phyloP scores from a whole-genome alignment of 176 grass and related monocot genomes.

The Alopecurus myosuroides region DNA sequence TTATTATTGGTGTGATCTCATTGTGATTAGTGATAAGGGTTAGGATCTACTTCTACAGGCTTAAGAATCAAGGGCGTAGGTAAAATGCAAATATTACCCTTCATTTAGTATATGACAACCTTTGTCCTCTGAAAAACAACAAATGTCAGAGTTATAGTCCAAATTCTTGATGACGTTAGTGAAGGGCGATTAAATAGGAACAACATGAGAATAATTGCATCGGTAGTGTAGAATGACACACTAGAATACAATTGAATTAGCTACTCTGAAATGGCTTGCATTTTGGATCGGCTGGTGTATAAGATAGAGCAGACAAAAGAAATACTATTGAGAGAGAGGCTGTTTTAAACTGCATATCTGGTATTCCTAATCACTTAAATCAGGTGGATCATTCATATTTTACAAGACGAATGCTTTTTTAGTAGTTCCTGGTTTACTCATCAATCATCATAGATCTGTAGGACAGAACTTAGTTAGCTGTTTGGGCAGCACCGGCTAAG shows the following conservation, averaged over 20 bases:
- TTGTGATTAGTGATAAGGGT: conserved; percentile 6
- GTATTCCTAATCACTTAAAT: background rate
- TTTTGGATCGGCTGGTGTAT: background rate
- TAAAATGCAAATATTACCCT: background rate
- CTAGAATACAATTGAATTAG: background rate
- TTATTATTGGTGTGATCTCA: background rate
- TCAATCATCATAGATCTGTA: background rate
- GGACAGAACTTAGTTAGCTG: background rate
- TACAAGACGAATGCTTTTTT: background rate
- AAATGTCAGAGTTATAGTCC: background rate
- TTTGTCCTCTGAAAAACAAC: background rate
- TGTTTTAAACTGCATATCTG: conserved; percentile 25
- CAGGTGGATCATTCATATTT: background rate
- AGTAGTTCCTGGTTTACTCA: background rate
- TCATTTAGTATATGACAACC: background rate
- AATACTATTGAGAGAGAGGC: background rate
- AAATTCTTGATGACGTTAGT: background rate
- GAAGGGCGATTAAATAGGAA: background rate
- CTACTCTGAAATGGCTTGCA: background rate
- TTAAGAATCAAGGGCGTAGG: background rate
- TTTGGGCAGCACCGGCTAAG: background rate
- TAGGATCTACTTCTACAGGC: background rate
- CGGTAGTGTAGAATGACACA: background rate
- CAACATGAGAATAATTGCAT: background rate
- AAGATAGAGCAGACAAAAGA: background rate